A percentile compares a stretch with the other conserved stretches of the same genome.
Conservation (phyloP, 306 rosid genomes). For the Ormosia semicastrata region DNA sequence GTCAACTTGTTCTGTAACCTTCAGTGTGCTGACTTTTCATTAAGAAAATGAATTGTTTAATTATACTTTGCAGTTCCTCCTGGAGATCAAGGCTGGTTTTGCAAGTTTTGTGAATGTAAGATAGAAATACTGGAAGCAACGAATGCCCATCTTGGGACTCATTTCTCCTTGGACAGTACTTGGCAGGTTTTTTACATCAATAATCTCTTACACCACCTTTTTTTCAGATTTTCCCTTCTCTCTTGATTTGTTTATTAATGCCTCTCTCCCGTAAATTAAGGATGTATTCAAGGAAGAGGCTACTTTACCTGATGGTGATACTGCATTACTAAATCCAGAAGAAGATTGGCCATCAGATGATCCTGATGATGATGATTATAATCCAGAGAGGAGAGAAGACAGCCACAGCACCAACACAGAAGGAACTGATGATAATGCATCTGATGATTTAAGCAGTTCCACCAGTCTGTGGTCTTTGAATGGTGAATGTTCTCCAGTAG, state of each 20-base stretch:
- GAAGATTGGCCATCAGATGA: constrained; percentile 92
- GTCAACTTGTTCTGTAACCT: constrained; percentile 15
- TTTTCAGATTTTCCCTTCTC: background rate
- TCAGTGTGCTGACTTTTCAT: constrained; percentile 7
- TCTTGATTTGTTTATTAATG: background rate
- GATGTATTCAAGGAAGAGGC: constrained; percentile 94
- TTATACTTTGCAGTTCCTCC: constrained; percentile 72
- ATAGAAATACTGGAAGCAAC: constrained; percentile 78
- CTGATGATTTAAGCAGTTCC: constrained; percentile 48
- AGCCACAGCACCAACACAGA: constrained; percentile 40
- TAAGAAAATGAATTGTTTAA: constrained; percentile 22
- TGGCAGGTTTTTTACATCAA: constrained; percentile 74
- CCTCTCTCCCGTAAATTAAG: constrained; percentile 36
- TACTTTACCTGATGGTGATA: constrained; percentile 56
- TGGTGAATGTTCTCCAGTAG: constrained; percentile 35
- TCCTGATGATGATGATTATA: constrained; percentile 77
- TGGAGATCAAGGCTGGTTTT: constrained; percentile 95
- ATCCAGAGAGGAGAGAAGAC: constrained; percentile 65
- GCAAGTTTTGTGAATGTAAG: constrained; percentile 88
- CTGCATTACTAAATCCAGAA: constrained; percentile 50
- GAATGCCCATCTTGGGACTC: constrained; percentile 89
- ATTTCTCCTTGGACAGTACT: constrained; percentile 59
- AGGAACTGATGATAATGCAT: constrained; percentile 42
- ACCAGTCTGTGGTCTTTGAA: constrained; percentile 48
- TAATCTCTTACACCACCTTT: background rate